Evolutionary conservation across 1,284 basidiomycete genomes (phyloP).

Genomic region (Cryptococcus amylolentus): DNA sequence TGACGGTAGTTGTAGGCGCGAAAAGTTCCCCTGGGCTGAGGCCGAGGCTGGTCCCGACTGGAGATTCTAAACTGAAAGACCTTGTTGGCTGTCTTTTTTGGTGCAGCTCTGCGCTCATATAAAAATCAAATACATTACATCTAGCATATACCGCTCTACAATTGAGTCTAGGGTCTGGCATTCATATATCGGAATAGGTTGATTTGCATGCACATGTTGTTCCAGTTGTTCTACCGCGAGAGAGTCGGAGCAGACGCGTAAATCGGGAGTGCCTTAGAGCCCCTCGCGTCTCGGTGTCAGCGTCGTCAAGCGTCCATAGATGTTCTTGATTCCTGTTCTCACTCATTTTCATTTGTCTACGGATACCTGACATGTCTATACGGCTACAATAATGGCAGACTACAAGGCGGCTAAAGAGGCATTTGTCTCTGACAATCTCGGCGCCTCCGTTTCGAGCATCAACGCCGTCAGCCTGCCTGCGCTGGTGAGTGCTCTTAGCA

Average conservation of each 20-base stretch:
- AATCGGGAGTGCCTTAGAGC: too few relatives aligned
- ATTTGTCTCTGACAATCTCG: conserved; percentile 76
- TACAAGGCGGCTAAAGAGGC: conserved; percentile 85
- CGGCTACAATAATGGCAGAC: conserved; percentile 28
- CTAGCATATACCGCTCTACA: neutral
- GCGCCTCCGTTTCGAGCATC: conserved; percentile 70
- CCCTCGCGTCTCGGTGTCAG: too few relatives aligned
- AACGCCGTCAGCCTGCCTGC: conserved; percentile 70
- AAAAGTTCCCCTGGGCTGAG: conserved; percentile 50
- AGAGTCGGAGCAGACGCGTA: too few relatives aligned
- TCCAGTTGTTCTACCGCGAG: neutral
- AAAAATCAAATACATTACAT: neutral
- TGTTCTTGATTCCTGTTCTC: too few relatives aligned
- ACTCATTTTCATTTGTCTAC: too few relatives aligned
- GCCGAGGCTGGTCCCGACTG: conserved; percentile 45
- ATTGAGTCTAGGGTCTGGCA: neutral
- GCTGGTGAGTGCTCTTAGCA: conserved; percentile 53
- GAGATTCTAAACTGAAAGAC: conserved; percentile 23
- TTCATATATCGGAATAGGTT: neutral
- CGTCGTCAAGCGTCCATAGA: too few relatives aligned
- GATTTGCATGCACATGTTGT: neutral
- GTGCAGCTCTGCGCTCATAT: too few relatives aligned
- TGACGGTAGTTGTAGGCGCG: conserved; percentile 28
- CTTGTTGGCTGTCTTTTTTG: too few relatives aligned
- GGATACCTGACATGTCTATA: too few relatives aligned